Percentiles rank a stretch among this genome's conserved stretches.
These are phyloP conservation scores for Linanthus parryae DNA, from an alignment of 148 eudicot species.

Conservation along the genomic window DNA sequence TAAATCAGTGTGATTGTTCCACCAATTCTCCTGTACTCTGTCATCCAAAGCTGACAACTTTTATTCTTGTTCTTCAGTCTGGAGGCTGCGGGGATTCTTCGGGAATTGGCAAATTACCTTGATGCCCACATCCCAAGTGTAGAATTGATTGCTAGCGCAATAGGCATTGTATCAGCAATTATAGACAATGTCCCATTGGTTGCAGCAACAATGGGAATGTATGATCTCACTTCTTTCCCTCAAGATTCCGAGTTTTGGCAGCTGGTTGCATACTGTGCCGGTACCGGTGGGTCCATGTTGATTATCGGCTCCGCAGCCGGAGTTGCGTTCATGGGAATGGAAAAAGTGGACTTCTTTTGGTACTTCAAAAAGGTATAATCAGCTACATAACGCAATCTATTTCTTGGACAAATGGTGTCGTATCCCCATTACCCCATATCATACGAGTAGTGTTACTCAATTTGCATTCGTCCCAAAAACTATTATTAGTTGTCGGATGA, in stretches of 20 bases:
- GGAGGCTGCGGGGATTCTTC: slow-evolving; percentile 90
- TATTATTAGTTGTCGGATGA: too few relatives aligned
- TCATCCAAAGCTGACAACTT: slow-evolving; percentile 7
- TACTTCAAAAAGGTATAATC: slow-evolving; percentile 75
- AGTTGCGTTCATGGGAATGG: slow-evolving; percentile 97
- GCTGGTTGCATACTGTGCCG: slow-evolving; percentile 85
- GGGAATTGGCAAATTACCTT: slow-evolving; percentile 90
- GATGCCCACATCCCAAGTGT: slow-evolving; percentile 71
- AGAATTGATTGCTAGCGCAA: slow-evolving; percentile 81
- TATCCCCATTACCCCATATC: too few relatives aligned
- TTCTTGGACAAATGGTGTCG: too few relatives aligned
- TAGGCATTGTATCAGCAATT: slow-evolving; percentile 82
- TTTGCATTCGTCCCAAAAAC: too few relatives aligned
- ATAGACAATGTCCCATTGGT: slow-evolving; percentile 96
- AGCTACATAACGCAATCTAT: too few relatives aligned
- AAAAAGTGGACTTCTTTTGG: slow-evolving; percentile 95
- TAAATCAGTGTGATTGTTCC: too few relatives aligned
- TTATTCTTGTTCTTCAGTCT: slow-evolving; percentile 32
- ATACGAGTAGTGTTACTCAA: too few relatives aligned
- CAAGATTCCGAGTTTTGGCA: slow-evolving; percentile 96
- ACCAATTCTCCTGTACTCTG: too few relatives aligned
- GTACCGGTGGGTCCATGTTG: slow-evolving; percentile 97
- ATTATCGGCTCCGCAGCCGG: slow-evolving; percentile 96
- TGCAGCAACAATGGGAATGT: slow-evolving; percentile 99
- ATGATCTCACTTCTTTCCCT: slow-evolving; percentile 76